These are phyloP conservation scores for Suillus subluteus DNA, from an alignment of 768 basidiomycete species.

Conservation along the genomic window DNA sequence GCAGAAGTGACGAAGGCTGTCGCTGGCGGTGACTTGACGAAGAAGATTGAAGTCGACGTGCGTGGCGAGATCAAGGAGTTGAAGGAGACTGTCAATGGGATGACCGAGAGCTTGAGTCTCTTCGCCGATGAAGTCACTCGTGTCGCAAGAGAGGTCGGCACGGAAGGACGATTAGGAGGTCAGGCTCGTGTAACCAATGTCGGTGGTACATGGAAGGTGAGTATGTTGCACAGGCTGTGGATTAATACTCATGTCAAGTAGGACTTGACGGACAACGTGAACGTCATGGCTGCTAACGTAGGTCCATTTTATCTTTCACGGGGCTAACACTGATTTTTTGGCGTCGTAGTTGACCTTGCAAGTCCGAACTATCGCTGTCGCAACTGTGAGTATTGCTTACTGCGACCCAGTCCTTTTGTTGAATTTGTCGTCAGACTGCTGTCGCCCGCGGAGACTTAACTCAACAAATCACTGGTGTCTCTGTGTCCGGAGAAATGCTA, in stretches of 20 bases:
- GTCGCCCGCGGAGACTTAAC: conserved; percentile 94
- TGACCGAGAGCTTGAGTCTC: conserved; percentile 86
- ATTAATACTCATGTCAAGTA: conserved; percentile 24
- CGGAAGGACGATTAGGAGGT: conserved; percentile 92
- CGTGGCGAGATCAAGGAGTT: conserved; percentile 90
- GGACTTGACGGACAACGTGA: conserved; percentile 94
- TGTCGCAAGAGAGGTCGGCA: conserved; percentile 96
- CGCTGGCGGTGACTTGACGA: conserved; percentile 88
- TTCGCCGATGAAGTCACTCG: conserved; percentile 85
- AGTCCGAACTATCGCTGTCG: conserved; percentile 92
- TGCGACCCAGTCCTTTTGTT: not conserved
- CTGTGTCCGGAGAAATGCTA: conserved; percentile 95
- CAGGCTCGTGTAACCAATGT: conserved; percentile 94
- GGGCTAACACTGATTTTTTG: not conserved
- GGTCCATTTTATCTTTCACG: conserved; percentile 28
- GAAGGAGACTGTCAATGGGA: conserved; percentile 93
- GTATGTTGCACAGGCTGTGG: not conserved
- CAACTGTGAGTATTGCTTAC: conserved; percentile 62
- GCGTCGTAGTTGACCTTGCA: conserved; percentile 78
- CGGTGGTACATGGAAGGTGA: conserved; percentile 91
- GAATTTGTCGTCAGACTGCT: conserved; percentile 60
- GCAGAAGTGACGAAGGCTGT: conserved; percentile 96
- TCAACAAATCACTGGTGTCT: conserved; percentile 90
- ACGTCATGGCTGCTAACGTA: conserved; percentile 93
- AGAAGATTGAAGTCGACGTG: conserved; percentile 91